A percentile compares a stretch with the other conserved stretches of the same genome.
phyloP scores from a whole-genome alignment of 2,329 filamentous ascomycete species.

The Aspergillus pseudoglaucus region DNA sequence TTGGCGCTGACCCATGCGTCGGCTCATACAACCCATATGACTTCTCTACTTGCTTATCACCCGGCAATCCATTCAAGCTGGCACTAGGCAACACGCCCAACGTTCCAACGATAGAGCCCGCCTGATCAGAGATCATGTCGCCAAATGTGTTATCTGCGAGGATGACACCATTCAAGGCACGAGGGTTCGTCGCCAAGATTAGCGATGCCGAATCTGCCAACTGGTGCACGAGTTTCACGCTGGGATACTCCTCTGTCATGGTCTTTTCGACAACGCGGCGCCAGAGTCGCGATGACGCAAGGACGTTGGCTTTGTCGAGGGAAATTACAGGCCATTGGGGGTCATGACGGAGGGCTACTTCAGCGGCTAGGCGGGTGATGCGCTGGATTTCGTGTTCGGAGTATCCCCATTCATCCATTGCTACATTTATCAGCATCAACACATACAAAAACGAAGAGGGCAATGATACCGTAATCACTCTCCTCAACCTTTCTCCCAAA shows the following conservation, averaged over 20 bases:
- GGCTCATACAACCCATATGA: conserved; percentile 92
- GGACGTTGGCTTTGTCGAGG: conserved; percentile 88
- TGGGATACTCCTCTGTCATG: conserved; percentile 75
- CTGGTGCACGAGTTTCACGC: conserved; percentile 73
- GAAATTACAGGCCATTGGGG: conserved; percentile 71
- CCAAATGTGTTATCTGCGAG: conserved; percentile 88
- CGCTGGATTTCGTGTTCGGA: conserved; percentile 73
- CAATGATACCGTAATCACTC: conserved; percentile 40
- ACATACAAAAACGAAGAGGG: neutral
- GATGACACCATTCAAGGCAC: conserved; percentile 74
- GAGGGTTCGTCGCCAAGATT: conserved; percentile 86
- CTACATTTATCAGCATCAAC: conserved; percentile 10
- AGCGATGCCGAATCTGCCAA: conserved; percentile 87
- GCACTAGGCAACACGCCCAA: conserved; percentile 81
- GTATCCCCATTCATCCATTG: conserved; percentile 78
- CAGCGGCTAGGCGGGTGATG: conserved; percentile 68
- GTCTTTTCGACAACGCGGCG: conserved; percentile 73
- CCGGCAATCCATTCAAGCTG: conserved; percentile 73
- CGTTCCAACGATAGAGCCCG: conserved; percentile 79
- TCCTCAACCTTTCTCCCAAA: conserved; percentile 36
- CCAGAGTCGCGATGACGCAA: conserved; percentile 82
- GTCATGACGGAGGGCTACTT: conserved; percentile 65
- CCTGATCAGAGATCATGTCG: conserved; percentile 89
- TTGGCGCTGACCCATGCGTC: conserved; percentile 61
- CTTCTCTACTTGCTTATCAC: conserved; percentile 58